Conservation (phyloP, 345 rosid species). For the Viola odorata region DNA sequence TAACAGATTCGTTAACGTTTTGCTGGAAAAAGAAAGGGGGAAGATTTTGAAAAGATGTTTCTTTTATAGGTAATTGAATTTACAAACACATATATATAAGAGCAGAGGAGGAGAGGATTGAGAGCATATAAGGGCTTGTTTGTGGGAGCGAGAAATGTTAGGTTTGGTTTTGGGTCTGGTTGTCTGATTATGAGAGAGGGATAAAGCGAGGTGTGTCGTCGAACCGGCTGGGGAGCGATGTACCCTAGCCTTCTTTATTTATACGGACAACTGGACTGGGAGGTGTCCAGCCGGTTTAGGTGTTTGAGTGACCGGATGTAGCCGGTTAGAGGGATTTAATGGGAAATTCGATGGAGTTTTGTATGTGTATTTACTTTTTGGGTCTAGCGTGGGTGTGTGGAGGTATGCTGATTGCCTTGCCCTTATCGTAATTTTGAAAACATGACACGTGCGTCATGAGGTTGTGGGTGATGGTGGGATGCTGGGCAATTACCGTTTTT, state of each 20-base stretch:
- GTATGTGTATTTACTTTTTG: neutral
- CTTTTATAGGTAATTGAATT: conserved; percentile 26
- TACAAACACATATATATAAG: neutral
- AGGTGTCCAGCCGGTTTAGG: neutral
- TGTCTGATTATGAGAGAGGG: conserved; percentile 4
- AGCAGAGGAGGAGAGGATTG: neutral
- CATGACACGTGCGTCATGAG: neutral
- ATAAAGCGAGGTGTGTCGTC: neutral
- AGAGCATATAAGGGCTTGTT: neutral
- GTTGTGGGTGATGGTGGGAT: neutral
- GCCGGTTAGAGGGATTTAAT: conserved; percentile 9
- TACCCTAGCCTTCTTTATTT: neutral
- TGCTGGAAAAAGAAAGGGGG: conserved; percentile 12
- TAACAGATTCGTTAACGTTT: neutral
- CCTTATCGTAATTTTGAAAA: neutral
- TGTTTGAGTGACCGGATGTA: neutral
- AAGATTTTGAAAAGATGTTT: conserved; percentile 18
- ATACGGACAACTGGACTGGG: conserved; percentile 11
- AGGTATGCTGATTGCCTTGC: neutral
- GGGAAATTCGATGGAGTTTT: neutral
- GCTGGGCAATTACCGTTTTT: too few species aligned
- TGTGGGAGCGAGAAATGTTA: neutral
- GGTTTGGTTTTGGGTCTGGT: neutral
- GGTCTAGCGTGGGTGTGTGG: neutral
- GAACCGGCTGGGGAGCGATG: too few species aligned